These are phyloP conservation scores for Cyclostephanos invisitatus DNA, from an alignment of 108 stramenopile species.

Conservation along the genomic window DNA sequence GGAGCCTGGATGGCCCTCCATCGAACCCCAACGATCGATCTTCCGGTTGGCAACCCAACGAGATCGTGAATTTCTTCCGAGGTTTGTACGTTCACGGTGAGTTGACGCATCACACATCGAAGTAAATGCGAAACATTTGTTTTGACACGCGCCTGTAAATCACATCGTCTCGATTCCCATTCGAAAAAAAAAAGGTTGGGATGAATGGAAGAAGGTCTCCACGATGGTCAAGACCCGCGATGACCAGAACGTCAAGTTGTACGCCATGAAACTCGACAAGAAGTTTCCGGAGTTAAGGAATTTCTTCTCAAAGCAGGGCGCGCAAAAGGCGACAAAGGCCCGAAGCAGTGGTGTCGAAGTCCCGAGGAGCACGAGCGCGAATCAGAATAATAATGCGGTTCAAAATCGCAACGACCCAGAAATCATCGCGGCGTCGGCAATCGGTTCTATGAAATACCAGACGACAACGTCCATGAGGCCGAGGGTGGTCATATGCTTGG, in stretches of 20 bases:
- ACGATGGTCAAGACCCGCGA: slow-evolving; percentile 16
- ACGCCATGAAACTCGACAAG: slow-evolving; percentile 10
- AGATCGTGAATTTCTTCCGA: slow-evolving; percentile 40
- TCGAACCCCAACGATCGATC: background rate
- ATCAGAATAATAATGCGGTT: background rate
- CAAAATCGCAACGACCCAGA: background rate
- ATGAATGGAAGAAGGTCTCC: slow-evolving; percentile 26
- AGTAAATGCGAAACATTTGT: background rate
- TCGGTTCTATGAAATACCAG: slow-evolving; percentile 9
- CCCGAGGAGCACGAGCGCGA: background rate
- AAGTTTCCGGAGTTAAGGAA: slow-evolving; percentile 16
- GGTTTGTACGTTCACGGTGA: slow-evolving; percentile 32
- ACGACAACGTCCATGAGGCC: background rate
- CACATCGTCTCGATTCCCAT: background rate
- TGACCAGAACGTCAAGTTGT: slow-evolving; percentile 2
- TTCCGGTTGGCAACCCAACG: slow-evolving; percentile 19
- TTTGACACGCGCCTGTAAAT: background rate
- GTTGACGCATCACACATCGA: slow-evolving; percentile 7
- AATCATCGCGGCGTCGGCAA: slow-evolving; percentile 8
- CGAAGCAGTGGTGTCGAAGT: background rate
- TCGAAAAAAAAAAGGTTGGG: slow-evolving; percentile 33
- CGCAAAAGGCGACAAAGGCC: background rate
- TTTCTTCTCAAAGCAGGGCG: slow-evolving; percentile 17
- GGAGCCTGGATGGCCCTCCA: background rate
- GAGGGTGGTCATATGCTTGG: slow-evolving; percentile 41